Evolutionary conservation across 106 monocot genomes (phyloP).

Genomic region (Agapanthus africanus): DNA sequence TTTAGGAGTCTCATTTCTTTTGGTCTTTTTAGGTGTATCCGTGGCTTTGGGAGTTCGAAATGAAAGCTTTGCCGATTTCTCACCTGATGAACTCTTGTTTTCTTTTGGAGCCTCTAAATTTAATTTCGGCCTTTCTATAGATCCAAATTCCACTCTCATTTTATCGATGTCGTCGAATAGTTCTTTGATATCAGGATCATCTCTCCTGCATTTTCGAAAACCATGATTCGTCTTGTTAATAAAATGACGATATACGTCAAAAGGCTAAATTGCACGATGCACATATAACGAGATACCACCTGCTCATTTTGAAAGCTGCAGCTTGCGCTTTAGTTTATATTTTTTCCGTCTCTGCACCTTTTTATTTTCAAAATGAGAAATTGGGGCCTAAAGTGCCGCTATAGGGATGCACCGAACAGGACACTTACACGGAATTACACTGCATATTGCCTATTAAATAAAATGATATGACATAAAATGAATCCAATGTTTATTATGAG

Average conservation of each 20-base stretch:
- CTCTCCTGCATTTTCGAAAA: conserved; percentile 44
- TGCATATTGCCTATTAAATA: too few species aligned
- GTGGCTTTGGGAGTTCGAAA: not conserved
- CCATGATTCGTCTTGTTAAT: not conserved
- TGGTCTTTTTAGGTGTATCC: not conserved
- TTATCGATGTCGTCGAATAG: conserved; percentile 61
- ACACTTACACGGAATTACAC: too few species aligned
- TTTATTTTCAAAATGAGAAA: too few species aligned
- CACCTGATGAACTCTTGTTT: conserved; percentile 16
- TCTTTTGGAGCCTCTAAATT: conserved; percentile 34
- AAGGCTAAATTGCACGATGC: not conserved
- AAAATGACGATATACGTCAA: not conserved
- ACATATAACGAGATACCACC: too few species aligned
- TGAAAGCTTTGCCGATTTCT: conserved; percentile 11
- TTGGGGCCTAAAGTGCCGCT: too few species aligned
- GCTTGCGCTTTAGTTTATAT: too few species aligned
- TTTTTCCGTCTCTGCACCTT: too few species aligned
- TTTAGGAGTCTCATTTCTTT: not conserved
- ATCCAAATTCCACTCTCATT: conserved; percentile 51
- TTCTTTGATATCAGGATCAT: conserved; percentile 44
- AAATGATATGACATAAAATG: too few species aligned
- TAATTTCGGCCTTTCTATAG: conserved; percentile 56
- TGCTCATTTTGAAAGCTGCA: too few species aligned
- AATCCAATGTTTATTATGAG: too few species aligned
- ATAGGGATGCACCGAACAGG: too few species aligned